phyloP scores from a whole-genome alignment of 306 rosid species.

The Malus orientalis region DNA sequence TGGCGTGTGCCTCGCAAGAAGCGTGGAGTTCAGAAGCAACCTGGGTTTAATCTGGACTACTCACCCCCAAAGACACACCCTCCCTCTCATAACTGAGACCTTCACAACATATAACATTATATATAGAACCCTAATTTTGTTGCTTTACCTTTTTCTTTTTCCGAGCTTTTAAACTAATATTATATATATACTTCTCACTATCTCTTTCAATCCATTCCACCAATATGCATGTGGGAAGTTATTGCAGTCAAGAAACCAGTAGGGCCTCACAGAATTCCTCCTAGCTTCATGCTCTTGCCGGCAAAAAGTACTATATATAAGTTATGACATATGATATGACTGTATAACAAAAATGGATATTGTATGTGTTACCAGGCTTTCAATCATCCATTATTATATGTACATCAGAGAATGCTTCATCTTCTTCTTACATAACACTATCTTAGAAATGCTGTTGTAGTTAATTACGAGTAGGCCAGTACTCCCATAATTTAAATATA shows the following conservation, averaged over 20 bases:
- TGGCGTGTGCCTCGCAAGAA: slow-evolving; percentile 55
- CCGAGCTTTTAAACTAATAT: neutral
- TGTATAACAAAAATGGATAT: neutral
- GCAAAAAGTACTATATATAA: neutral
- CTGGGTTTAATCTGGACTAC: slow-evolving; percentile 55
- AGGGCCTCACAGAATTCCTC: neutral
- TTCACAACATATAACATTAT: neutral
- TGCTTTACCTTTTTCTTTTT: neutral
- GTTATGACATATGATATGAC: neutral
- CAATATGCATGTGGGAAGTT: neutral
- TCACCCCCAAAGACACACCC: slow-evolving; percentile 78
- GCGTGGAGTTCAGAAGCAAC: slow-evolving; percentile 39
- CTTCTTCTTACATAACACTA: neutral
- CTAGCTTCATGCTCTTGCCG: neutral
- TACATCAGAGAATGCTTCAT: neutral
- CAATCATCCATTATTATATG: neutral
- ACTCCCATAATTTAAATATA: neutral
- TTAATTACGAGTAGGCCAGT: neutral
- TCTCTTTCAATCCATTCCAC: neutral
- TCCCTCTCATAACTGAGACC: slow-evolving; percentile 62
- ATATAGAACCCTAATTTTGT: neutral
- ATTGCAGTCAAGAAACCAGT: neutral
- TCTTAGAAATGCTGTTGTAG: neutral
- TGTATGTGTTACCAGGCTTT: neutral
- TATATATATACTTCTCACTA: neutral